These are phyloP conservation scores for Sesbania bispinosa DNA, from an alignment of 306 rosid species.

Conservation along the genomic window DNA sequence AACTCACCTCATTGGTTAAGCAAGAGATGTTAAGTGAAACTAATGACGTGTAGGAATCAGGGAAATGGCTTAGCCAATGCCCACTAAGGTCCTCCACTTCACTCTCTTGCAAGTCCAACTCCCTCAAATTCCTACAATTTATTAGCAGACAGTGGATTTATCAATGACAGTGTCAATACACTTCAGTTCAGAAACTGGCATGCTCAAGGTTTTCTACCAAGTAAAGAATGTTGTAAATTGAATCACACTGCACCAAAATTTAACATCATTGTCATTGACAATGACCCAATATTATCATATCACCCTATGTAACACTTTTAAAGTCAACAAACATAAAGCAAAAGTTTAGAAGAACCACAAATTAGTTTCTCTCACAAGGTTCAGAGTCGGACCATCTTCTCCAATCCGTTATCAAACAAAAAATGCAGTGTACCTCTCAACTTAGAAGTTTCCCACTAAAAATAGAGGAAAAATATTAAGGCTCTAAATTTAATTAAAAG, in stretches of 20 bases:
- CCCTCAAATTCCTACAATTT: conserved; percentile 71
- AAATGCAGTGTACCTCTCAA: background rate
- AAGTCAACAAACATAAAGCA: background rate
- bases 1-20: conserved; percentile 67
- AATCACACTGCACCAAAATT: background rate
- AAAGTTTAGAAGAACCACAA: background rate
- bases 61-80: conserved; percentile 91
- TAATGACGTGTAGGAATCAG: conserved; percentile 76
- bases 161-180: conserved; percentile 4
- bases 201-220: background rate
- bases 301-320: background rate
- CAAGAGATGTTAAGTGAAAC: conserved; percentile 87
- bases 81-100: conserved; percentile 89
- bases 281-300: background rate
- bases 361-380: background rate
- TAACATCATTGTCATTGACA: background rate
- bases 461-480: background rate
- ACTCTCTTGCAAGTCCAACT: conserved; percentile 85
- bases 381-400: background rate
- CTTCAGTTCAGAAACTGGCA: background rate
- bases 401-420: background rate
- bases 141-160: conserved; percentile 8
- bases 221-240: background rate
- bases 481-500: background rate
- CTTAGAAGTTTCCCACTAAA: background rate